phyloP scores from a whole-genome alignment of 2,329 filamentous ascomycete genomes.

The Ophiostoma novo-ulmi region DNA sequence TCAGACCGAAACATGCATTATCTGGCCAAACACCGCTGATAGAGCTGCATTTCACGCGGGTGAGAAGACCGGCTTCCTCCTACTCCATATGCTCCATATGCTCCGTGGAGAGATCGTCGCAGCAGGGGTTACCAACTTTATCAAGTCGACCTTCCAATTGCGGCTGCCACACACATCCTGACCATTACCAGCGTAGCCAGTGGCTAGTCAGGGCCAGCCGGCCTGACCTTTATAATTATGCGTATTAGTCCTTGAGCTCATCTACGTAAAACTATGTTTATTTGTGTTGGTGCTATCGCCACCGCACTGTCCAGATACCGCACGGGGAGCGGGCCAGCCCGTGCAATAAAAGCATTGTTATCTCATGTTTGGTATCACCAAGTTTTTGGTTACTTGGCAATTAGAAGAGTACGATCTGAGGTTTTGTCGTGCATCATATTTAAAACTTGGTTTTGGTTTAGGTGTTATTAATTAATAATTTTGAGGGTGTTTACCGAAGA shows the following conservation, averaged over 20 bases:
- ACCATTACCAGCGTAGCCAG: background rate
- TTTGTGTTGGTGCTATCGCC: background rate
- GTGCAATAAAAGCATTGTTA: background rate
- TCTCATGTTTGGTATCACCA: background rate
- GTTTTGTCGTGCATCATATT: no score
- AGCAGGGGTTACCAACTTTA: background rate
- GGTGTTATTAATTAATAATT: no score
- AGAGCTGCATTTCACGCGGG: slow-evolving; percentile 6
- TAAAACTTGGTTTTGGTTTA: no score
- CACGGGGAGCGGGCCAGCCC: background rate
- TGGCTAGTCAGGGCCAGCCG: background rate
- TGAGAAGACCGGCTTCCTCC: slow-evolving; percentile 3
- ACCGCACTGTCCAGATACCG: background rate
- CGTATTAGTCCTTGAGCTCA: background rate
- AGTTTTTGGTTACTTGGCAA: slow-evolving; percentile 5
- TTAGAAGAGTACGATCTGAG: background rate
- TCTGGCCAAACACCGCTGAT: background rate
- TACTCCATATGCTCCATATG: background rate
- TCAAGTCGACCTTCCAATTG: background rate
- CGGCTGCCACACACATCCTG: background rate
- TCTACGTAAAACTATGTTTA: no score
- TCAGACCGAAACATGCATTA: background rate
- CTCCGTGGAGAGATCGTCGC: background rate
- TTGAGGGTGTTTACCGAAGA: background rate
- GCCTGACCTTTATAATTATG: background rate